Evolutionary conservation across 2,329 filamentous ascomycete genomes (phyloP).

Genomic region (Fusarium denticulatum): DNA sequence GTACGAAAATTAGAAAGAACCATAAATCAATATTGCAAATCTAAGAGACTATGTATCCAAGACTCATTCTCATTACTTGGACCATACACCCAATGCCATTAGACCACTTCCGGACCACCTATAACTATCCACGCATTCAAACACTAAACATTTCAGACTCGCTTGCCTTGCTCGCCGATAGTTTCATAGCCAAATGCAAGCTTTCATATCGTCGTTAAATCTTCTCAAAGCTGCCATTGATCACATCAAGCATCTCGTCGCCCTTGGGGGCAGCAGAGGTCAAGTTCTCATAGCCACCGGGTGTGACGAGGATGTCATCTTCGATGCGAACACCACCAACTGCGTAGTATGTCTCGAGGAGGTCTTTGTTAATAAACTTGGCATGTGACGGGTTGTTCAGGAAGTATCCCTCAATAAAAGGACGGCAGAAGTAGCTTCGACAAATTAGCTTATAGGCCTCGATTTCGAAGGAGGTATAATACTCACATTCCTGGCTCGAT

Average conservation of each 20-base stretch:
- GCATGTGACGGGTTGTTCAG: conserved; percentile 66
- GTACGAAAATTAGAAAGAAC: conserved; percentile 30
- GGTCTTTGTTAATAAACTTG: conserved; percentile 71
- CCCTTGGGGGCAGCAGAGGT: conserved; percentile 79
- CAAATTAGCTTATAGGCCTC: neutral
- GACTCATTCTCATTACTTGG: conserved; percentile 4
- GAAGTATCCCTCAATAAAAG: conserved; percentile 77
- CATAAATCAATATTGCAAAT: conserved; percentile 5
- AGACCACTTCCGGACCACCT: neutral
- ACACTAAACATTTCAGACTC: neutral
- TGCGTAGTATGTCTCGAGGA: conserved; percentile 75
- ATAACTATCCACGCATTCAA: neutral
- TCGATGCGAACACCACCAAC: conserved; percentile 94
- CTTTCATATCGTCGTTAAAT: conserved; percentile 17
- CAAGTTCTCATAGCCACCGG: conserved; percentile 83
- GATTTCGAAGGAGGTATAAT: neutral
- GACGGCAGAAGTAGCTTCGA: conserved; percentile 75
- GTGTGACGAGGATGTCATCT: conserved; percentile 85
- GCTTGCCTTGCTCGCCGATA: neutral
- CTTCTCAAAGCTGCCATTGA: conserved; percentile 54
- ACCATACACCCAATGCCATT: neutral
- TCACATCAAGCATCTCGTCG: conserved; percentile 72
- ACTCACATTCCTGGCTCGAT: conserved; percentile 78
- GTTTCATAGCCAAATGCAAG: neutral
- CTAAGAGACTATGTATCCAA: neutral